Percentiles rank a stretch among this genome's conserved stretches.
These are phyloP conservation scores for Tolypocladium guangdongense DNA, from an alignment of 2,329 filamentous ascomycete species.

Conservation along the genomic window DNA sequence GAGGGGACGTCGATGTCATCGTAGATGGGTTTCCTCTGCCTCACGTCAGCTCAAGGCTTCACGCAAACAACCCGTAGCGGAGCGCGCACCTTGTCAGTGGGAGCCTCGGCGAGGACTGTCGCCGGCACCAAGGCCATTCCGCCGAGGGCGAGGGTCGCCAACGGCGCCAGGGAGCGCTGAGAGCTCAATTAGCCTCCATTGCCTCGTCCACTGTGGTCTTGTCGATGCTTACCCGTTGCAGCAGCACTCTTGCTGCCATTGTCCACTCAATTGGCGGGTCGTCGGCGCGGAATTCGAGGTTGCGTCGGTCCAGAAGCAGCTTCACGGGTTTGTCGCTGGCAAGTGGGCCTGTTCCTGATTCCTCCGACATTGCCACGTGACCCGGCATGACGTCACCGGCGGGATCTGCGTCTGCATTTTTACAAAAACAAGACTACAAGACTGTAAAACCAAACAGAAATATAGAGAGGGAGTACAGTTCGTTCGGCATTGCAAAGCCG, in stretches of 20 bases:
- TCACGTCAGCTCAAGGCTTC: slow-evolving; percentile 2
- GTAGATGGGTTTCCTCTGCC: slow-evolving; percentile 64
- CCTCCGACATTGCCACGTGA: slow-evolving; percentile 6
- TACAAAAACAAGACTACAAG: no score
- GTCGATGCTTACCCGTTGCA: slow-evolving; percentile 37
- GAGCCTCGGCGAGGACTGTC: slow-evolving; percentile 40
- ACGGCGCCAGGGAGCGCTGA: slow-evolving; percentile 41
- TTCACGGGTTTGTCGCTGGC: slow-evolving; percentile 2
- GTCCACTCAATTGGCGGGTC: slow-evolving; percentile 31
- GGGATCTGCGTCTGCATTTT: no score
- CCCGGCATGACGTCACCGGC: slow-evolving; percentile 1
- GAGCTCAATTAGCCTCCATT: slow-evolving; percentile 17
- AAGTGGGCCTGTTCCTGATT: slow-evolving; percentile 5
- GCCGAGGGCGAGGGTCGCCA: slow-evolving; percentile 40
- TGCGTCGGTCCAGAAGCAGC: slow-evolving; percentile 6
- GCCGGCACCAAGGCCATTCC: slow-evolving; percentile 36
- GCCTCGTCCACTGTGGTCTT: slow-evolving; percentile 4
- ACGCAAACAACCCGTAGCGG: not conserved
- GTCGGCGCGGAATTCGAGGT: slow-evolving; percentile 13
- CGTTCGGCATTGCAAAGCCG: not conserved
- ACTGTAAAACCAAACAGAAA: no score
- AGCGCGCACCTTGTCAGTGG: slow-evolving; percentile 22
- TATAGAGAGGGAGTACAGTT: not conserved
- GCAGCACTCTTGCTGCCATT: slow-evolving; percentile 50
- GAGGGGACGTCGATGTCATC: slow-evolving; percentile 49